Evolutionary conservation across 345 rosid species (phyloP).

Genomic region (Brassica incana): DNA sequence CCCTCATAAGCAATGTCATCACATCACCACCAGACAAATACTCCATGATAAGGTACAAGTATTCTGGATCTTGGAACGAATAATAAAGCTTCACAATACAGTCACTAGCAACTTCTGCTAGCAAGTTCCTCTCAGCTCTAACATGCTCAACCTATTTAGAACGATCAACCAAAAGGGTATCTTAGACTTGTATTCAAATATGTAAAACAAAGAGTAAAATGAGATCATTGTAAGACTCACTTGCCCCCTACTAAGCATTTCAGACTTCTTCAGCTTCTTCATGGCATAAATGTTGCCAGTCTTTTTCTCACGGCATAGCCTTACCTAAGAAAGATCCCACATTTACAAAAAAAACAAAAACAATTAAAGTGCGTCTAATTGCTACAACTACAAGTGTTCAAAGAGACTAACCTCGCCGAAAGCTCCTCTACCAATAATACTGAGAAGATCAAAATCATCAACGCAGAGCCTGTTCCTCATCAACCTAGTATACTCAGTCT

Average conservation of each 20-base stretch:
- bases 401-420: constrained; percentile 80
- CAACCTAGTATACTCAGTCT: constrained; percentile 81
- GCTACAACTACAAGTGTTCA: neutral
- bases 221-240: constrained; percentile 46
- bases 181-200: neutral
- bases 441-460: constrained; percentile 80
- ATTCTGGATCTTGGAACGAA: constrained; percentile 84
- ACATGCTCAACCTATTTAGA: constrained; percentile 81
- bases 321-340: constrained; percentile 54
- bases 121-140: constrained; percentile 92
- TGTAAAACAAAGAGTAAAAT: neutral
- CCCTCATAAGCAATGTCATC: constrained; percentile 91
- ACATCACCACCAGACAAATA: constrained; percentile 95
- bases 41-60: constrained; percentile 87
- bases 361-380: neutral
- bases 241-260: constrained; percentile 98
- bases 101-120: constrained; percentile 90
- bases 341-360: neutral
- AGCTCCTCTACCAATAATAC: constrained; percentile 90
- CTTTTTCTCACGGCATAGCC: constrained; percentile 80
- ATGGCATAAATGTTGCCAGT: constrained; percentile 84
- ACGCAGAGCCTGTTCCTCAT: constrained; percentile 82
- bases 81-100: constrained; percentile 90
- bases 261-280: constrained; percentile 95
- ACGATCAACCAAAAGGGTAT: constrained; percentile 11